Evolutionary conservation across 768 basidiomycete species (phyloP), one percentile per base, ranked within the genome.

Genomic region (Macrolepiota albuminosa): DNA sequence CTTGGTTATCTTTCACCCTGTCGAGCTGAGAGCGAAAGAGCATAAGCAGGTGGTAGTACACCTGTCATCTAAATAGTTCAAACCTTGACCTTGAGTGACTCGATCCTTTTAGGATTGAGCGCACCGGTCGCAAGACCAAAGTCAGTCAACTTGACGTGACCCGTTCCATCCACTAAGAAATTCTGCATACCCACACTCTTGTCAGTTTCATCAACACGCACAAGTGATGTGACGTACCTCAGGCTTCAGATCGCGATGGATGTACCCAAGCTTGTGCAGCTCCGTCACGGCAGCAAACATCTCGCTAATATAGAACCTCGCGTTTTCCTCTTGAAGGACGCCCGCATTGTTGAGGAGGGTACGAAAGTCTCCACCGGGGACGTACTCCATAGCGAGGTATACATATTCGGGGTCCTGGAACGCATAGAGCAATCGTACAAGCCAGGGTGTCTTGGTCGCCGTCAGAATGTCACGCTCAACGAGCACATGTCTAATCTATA

Each of bases 311-410:
- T 99, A 99, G 71, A 95, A 98, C 57, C 89, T 81, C 1, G 97
- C 96, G 67, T 98, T 93, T 68, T 98, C 94, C 70, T 98, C 95
- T 71, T 98, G 96, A 60, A 99, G 81, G 2, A 98, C 94, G 34
- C 97, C 97, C 0, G 95, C 95, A 71, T 98, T 99, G 75, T 98
- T 99, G 42, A 99, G 81, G 42, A 99, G 83, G 0, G 97, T 99
- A 18, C 97, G 85, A 78, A 99, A 99, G 71, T 99, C 97, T 52
- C 97, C 97, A 24, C 97, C 97, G 0, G 95, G 95, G 18, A 98
- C 95, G 70, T 97, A 98, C 79, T 98, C 95, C 96, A 98, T 98
- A 1, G 96, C 96, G 49, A 98, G 88, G 70, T 95, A 98, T 18
- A 98, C 94, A 66, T 91, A 81, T 57, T 89, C 81, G 0, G 85